Evolutionary conservation across 1,139 yeast species (phyloP).

Genomic region (Debaryomyces sp.): DNA sequence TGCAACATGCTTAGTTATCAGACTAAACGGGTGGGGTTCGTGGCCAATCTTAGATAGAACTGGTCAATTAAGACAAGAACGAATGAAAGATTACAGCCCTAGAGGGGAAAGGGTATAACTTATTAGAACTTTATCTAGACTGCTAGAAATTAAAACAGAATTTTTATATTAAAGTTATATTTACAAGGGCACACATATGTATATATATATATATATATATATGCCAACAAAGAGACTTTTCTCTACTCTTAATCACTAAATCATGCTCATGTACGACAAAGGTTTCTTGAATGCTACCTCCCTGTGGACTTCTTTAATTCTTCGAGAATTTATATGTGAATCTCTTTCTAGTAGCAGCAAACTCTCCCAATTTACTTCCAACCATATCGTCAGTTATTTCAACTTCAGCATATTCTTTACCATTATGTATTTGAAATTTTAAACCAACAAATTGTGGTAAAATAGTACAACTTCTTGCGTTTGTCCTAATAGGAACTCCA

Average conservation of each 20-base stretch:
- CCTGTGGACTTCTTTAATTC: conserved; percentile 34
- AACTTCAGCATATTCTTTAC: conserved; percentile 88
- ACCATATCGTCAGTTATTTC: conserved; percentile 95
- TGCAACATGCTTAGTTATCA: conserved; percentile 82
- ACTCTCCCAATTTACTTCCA: conserved; percentile 94
- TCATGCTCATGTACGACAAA: not conserved
- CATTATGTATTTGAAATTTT: conserved; percentile 93
- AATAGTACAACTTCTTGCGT: conserved; percentile 92
- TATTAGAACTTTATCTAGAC: not conserved
- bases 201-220: not conserved
- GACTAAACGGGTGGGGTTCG: conserved; percentile 89
- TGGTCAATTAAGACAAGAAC: conserved; percentile 75
- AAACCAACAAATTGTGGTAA: conserved; percentile 95
- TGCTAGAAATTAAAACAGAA: not conserved
- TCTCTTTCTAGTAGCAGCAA: conserved; percentile 89
- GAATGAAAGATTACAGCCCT: conserved; percentile 56
- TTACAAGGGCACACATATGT: conserved; percentile 9
- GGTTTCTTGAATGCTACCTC: not conserved
- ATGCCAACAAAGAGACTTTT: not conserved
- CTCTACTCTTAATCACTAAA: not conserved
- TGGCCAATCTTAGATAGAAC: conserved; percentile 88
- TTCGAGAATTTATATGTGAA: conserved; percentile 78
- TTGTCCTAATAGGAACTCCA: conserved; percentile 87
- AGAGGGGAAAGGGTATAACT: conserved; percentile 18
- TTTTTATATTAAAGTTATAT: not conserved